Evolutionary conservation across 2,329 filamentous ascomycete species (phyloP).

Genomic region (Curvularia hawaiiensis): DNA sequence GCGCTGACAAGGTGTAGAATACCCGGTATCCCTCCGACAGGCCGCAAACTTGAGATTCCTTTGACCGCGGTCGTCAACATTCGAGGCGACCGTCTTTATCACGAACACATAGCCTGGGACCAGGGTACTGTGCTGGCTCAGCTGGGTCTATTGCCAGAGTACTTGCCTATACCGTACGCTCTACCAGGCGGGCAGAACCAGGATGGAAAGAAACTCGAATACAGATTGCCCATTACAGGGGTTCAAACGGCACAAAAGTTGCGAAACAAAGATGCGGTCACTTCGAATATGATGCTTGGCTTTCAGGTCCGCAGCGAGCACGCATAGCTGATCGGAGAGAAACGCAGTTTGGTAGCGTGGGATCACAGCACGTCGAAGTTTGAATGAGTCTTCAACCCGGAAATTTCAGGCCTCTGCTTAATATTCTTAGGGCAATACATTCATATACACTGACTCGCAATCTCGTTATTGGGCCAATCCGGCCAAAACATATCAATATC

Average conservation of each 20-base stretch:
- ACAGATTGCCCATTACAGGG: constrained; percentile 63
- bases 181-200: constrained; percentile 32
- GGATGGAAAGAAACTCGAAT: constrained; percentile 56
- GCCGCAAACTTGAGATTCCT: constrained; percentile 59
- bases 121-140: constrained; percentile 65
- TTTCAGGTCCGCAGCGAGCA: constrained; percentile 29
- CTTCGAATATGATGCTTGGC: constrained; percentile 61
- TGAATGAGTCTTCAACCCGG: neutral
- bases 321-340: neutral
- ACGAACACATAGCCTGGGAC: constrained; percentile 73
- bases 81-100: constrained; percentile 67
- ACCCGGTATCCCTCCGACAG: constrained; percentile 16
- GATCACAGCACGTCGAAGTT: neutral
- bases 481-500: constrained; percentile 4
- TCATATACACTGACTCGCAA: neutral
- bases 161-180: constrained; percentile 62
- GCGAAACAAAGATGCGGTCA: constrained; percentile 51
- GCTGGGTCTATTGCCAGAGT: constrained; percentile 66
- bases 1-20: constrained; percentile 9
- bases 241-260: constrained; percentile 58
- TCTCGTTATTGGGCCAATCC: neutral
- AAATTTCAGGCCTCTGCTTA: neutral
- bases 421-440: neutral
- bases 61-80: constrained; percentile 69
- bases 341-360: neutral